phyloP scores from a whole-genome alignment of 2,329 filamentous ascomycete genomes.

The Coniochaeta prunicola region DNA sequence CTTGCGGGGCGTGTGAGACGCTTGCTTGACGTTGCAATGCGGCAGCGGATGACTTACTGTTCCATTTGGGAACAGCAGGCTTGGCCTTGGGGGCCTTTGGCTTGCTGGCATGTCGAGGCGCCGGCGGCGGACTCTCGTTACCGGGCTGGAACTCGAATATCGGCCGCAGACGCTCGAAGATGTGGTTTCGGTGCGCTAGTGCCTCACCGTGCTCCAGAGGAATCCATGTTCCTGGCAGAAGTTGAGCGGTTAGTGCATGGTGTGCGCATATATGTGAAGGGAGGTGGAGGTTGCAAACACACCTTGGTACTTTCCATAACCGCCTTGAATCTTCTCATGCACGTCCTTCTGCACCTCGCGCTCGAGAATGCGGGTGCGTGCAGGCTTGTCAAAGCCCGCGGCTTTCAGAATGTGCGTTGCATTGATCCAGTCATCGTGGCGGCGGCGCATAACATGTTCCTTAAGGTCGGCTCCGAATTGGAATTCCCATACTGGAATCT shows the following conservation, averaged over 20 bases:
- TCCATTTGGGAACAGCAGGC: slow-evolving; percentile 56
- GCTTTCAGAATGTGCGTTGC: slow-evolving; percentile 98
- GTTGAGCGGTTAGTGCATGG: not conserved
- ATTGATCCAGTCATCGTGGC: slow-evolving; percentile 96
- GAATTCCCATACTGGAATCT: slow-evolving; percentile 94
- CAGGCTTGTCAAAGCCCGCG: slow-evolving; percentile 94
- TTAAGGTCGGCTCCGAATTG: slow-evolving; percentile 73
- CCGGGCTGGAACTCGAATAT: slow-evolving; percentile 90
- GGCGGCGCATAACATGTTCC: slow-evolving; percentile 91
- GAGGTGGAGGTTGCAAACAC: slow-evolving; percentile 9
- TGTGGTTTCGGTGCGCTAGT: slow-evolving; percentile 79
- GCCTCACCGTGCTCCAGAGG: slow-evolving; percentile 73
- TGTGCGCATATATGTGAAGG: not conserved
- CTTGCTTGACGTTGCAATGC: slow-evolving; percentile 7
- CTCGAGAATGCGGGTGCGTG: slow-evolving; percentile 88
- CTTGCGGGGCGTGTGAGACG: slow-evolving; percentile 15
- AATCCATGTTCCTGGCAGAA: slow-evolving; percentile 77
- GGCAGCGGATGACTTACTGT: slow-evolving; percentile 25
- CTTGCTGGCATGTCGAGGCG: slow-evolving; percentile 85
- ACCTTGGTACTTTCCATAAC: slow-evolving; percentile 98
- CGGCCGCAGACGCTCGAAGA: slow-evolving; percentile 72
- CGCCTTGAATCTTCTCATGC: slow-evolving; percentile 97
- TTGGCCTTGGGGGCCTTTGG: slow-evolving; percentile 66
- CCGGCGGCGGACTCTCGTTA: slow-evolving; percentile 81
- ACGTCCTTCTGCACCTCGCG: slow-evolving; percentile 93